Evolutionary conservation across 2,329 filamentous ascomycete species (phyloP).

Genomic region (Fusarium phyllophilum): DNA sequence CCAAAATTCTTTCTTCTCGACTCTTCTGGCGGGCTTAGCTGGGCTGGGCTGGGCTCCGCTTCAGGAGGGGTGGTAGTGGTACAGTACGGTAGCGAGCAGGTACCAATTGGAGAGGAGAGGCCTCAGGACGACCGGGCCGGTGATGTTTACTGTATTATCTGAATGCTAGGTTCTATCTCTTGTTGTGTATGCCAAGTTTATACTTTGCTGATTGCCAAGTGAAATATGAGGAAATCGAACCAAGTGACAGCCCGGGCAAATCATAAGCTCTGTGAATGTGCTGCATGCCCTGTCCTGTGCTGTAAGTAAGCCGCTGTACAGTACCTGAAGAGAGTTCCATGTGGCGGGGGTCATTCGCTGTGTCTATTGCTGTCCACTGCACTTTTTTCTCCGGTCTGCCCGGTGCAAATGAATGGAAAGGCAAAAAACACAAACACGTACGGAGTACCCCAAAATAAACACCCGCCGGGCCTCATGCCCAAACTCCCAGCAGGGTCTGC

Average conservation of each 20-base stretch:
- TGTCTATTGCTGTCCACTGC: background rate
- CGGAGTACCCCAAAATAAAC: slow-evolving; percentile 22
- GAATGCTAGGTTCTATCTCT: background rate
- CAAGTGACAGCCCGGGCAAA: background rate
- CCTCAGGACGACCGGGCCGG: slow-evolving; percentile 41
- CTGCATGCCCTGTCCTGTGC: background rate
- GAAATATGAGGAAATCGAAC: slow-evolving; percentile 1
- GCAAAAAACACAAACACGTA: background rate
- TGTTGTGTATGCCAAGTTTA: slow-evolving; percentile 7
- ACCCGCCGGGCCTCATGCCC: slow-evolving; percentile 24
- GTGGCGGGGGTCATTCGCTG: slow-evolving; percentile 13
- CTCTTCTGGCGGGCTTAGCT: slow-evolving; percentile 43
- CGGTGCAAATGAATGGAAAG: slow-evolving; percentile 8
- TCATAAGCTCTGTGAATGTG: background rate
- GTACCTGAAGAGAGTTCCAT: background rate
- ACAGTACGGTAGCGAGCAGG: slow-evolving; percentile 5
- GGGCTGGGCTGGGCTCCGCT: slow-evolving; percentile 26
- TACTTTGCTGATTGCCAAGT: background rate
- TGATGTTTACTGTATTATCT: background rate
- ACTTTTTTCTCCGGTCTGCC: slow-evolving; percentile 6
- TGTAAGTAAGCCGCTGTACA: slow-evolving; percentile 8
- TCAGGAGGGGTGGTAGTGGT: slow-evolving; percentile 33
- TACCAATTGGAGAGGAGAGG: slow-evolving; percentile 10
- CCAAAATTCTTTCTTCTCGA: slow-evolving; percentile 39
- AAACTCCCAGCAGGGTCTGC: slow-evolving; percentile 27